Conservation (phyloP, 352 stramenopile species). For the Elongisporangium prolatum region DNA sequence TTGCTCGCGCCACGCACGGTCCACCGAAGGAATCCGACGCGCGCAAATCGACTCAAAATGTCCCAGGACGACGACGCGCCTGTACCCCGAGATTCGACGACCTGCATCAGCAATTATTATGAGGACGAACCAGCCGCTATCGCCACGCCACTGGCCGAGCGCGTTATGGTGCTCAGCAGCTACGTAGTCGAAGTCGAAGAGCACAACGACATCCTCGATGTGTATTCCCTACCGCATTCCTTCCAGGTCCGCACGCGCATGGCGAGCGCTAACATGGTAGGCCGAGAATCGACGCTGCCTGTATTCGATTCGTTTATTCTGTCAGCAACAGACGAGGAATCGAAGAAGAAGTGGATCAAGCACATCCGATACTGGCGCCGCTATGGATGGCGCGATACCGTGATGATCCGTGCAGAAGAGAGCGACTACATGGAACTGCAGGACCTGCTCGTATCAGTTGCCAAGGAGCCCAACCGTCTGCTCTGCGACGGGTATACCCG, state of each 20-base stretch:
- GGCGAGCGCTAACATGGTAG: slow-evolving; percentile 4
- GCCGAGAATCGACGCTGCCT: background rate
- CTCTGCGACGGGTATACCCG: background rate
- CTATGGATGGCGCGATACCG: slow-evolving; percentile 61
- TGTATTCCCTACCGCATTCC: slow-evolving; percentile 36
- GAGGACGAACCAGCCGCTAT: slow-evolving; percentile 3
- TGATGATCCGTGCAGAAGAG: slow-evolving; percentile 30
- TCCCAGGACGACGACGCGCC: slow-evolving; percentile 1
- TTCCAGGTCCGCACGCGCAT: slow-evolving; percentile 74
- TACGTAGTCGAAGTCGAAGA: slow-evolving; percentile 57
- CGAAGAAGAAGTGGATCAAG: slow-evolving; percentile 62
- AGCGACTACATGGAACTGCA: slow-evolving; percentile 37
- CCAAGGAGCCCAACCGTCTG: slow-evolving; percentile 17
- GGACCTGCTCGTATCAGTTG: slow-evolving; percentile 15
- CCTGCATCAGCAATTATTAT: slow-evolving; percentile 8
- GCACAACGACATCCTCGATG: slow-evolving; percentile 32
- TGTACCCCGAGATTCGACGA: slow-evolving; percentile 15
- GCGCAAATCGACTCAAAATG: background rate
- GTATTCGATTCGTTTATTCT: slow-evolving; percentile 47
- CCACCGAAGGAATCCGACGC: background rate
- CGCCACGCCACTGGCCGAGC: slow-evolving; percentile 11
- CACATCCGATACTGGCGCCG: slow-evolving; percentile 61
- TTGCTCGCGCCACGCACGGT: slow-evolving; percentile 41
- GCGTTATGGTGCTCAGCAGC: slow-evolving; percentile 57
- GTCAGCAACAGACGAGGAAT: slow-evolving; percentile 30